Conservation (phyloP, 805 yeast genomes). For the Yueomyces sinensis region DNA sequence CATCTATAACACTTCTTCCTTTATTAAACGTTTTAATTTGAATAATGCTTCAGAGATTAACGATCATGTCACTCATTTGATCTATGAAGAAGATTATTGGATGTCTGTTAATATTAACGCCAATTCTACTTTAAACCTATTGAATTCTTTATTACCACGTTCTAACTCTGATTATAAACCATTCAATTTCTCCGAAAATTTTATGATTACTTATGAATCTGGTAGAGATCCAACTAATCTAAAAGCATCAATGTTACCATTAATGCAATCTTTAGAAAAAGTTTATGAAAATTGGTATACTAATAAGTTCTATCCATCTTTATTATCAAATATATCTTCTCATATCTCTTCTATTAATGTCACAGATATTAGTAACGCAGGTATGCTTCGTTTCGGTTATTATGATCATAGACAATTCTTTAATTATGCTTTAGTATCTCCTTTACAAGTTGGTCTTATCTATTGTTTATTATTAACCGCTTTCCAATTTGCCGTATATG, state of each 20-base stretch:
- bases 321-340: constrained; percentile 9
- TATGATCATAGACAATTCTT: constrained; percentile 37
- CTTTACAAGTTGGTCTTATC: constrained; percentile 64
- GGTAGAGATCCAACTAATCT: constrained; percentile 49
- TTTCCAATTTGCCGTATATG: constrained; percentile 52
- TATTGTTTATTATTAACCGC: constrained; percentile 58
- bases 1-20: constrained; percentile 15
- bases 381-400: constrained; percentile 24
- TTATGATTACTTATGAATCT: constrained; percentile 40
- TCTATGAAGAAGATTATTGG: constrained; percentile 53
- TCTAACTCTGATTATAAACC: constrained; percentile 3
- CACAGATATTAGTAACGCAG: constrained; percentile 4
- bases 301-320: constrained; percentile 4
- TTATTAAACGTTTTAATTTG: constrained; percentile 9
- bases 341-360: constrained; percentile 1
- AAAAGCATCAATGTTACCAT: constrained; percentile 31
- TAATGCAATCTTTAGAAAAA: constrained; percentile 26
- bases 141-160: constrained; percentile 13
- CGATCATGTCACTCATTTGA: constrained; percentile 29
- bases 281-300: constrained; percentile 2
- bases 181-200: constrained; percentile 12
- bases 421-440: constrained; percentile 45
- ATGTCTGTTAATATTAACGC: constrained; percentile 39
- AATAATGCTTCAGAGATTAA: constrained; percentile 11
- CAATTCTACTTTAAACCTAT: constrained; percentile 29